Evolutionary conservation across 768 basidiomycete species (phyloP), one percentile per base, ranked within the genome.

Genomic region (Lyophyllum atratum): DNA sequence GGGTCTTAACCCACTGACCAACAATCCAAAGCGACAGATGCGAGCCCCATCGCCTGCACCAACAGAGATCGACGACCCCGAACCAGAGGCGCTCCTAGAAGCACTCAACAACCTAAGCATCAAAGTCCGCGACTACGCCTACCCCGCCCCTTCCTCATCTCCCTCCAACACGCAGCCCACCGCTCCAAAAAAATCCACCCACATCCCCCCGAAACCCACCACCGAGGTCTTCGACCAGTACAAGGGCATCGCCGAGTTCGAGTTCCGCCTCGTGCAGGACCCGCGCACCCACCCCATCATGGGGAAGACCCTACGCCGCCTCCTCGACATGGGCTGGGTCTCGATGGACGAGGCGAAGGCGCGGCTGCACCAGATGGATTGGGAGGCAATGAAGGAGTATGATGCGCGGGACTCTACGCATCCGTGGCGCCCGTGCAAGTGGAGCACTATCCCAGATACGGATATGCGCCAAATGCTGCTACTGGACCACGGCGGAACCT

Each of bases 41-140:
- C 68, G 70, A n/a, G 25, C 64, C 28, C 67, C 68, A 1, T 78
- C 76, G 0, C 73, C 69, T 1, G 68, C 69, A 0, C 70, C 73
- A 2, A 78, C 78, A 1, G 77, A 78, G 47, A 53, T 76, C 15
- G 61, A 71, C 17, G 73, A 76, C 48, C 71, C 73, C 4, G 72
- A 74, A 29, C 69, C 72, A 4, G 74, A 76, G 39, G 68, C 67
- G 28, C 67, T 77, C 26, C 62, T 69, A 4, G 55, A 58, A 4
- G 54, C 64, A 9, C 60, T 77, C 11, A 53, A 68, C 3, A 29
- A 37, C n/a, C 66, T 58, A 3, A 72, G 68, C 21, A 73, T 80
- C 68, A 77, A 75, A 66, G 69, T 77, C 17, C 72, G 72, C 19
- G 80, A 81, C 64, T 81, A 67, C 53, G 80, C 75, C 4, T 73